Evolutionary conservation across 208 protist genomes (phyloP), one percentile per base, ranked within the genome.

Genomic region (Blastocrithidia nonstop): DNA sequence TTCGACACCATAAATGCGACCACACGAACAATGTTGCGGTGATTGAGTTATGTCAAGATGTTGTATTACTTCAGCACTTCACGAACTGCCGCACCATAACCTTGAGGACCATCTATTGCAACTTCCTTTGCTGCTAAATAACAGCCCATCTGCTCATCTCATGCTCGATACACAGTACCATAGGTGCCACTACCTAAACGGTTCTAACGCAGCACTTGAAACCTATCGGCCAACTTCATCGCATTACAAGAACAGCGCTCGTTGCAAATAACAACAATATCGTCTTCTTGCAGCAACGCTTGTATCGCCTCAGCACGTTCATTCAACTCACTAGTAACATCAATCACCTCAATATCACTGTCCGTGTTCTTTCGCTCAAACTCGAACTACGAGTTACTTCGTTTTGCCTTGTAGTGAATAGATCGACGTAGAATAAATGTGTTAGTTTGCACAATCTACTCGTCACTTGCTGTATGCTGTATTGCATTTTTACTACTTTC

Each of bases 121-220:
- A 82, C 24, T 44, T 80, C 71, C 66, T 87, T 87, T 41, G 66
- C 71, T 6, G 77, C 77, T 11, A 82, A 44, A 63, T 75, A 75
- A 35, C 66, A 47, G 13, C 66, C 71, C 6, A 50, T 40, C 50
- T 65, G 50, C 57, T 74, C 62, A 33, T 75, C 71, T 67, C 71
- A 80, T 31, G 71, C 71, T 19, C 59, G 66, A 48, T 53, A 80
- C 27, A 80, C 71, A 15, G 27, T 53, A 39, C 71, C 66, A 45
- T 65, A 75, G 50, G 56, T 75, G 24, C 71, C 71, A 29, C 57
- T 44, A 9, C 66, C 71, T 1, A 80, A 50, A 13, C 43, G 61
- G 3, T 11, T 9, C 44, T 68, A 46, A 23, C 49, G 26, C 45
- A 80, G 31, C 13, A 75, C 39, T 29, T 75, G 55, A 33, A 80